Percentiles rank a stretch among this genome's conserved stretches.
These are phyloP conservation scores for Helenozyma baotianmanensis DNA, from an alignment of 805 yeast species.

Conservation along the genomic window DNA sequence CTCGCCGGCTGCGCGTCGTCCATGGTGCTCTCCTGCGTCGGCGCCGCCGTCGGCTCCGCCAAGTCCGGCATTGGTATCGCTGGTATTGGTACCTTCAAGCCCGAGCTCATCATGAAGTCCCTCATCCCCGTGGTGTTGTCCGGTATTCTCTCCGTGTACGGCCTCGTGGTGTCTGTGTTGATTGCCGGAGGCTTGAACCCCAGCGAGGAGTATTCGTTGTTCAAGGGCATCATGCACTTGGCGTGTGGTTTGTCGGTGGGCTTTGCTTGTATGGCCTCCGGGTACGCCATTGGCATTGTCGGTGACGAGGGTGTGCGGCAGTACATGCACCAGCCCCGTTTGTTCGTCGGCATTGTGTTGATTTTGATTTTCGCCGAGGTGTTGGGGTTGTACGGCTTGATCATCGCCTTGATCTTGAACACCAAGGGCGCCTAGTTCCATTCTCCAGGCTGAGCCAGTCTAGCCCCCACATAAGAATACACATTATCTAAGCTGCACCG, in stretches of 20 bases:
- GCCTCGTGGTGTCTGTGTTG: constrained; percentile 91
- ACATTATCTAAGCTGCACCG: neutral
- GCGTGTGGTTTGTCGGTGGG: constrained; percentile 97
- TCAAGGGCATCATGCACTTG: constrained; percentile 96
- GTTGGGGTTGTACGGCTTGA: constrained; percentile 89
- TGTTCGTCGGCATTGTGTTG: constrained; percentile 85
- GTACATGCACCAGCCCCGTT: constrained; percentile 80
- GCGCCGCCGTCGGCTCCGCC: constrained; percentile 98
- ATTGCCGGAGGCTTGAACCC: constrained; percentile 91
- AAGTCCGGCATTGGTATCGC: constrained; percentile 97
- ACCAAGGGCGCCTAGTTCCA: constrained; percentile 67
- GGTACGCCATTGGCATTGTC: constrained; percentile 92
- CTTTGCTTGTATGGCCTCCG: constrained; percentile 92
- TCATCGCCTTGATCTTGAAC: constrained; percentile 86
- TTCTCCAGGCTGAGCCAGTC: neutral
- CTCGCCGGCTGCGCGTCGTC: constrained; percentile 97
- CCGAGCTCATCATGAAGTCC: constrained; percentile 93
- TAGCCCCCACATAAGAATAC: neutral
- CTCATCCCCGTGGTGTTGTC: constrained; percentile 97
- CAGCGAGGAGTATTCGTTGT: constrained; percentile 71
- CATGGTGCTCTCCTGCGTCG: constrained; percentile 87
- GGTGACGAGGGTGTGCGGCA: constrained; percentile 93
- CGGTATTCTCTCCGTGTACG: constrained; percentile 96
- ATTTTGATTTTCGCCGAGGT: constrained; percentile 90
- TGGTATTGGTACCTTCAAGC: constrained; percentile 96